These are phyloP conservation scores for Fraxinus nigra DNA, from an alignment of 305 asterid genomes.

Conservation along the genomic window DNA sequence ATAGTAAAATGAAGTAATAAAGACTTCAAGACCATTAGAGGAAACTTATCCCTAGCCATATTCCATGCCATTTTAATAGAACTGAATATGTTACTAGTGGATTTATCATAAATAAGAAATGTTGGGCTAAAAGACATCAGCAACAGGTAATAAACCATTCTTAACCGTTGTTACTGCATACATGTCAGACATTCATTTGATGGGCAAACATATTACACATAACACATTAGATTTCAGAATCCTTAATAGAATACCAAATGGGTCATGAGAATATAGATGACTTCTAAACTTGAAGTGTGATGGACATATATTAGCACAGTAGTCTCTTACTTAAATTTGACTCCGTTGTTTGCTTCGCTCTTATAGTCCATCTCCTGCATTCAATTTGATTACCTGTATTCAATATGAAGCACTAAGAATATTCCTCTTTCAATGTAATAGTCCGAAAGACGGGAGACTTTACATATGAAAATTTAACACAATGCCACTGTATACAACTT, in stretches of 20 bases:
- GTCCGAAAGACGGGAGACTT: slow-evolving; percentile 21
- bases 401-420: slow-evolving; percentile 94
- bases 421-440: slow-evolving; percentile 43
- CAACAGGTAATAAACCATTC: background rate
- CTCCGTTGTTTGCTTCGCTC: slow-evolving; percentile 84
- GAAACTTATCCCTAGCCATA: background rate
- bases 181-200: background rate
- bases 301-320: slow-evolving; percentile 12
- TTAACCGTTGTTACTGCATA: background rate
- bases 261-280: background rate
- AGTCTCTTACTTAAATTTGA: slow-evolving; percentile 68
- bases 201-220: background rate
- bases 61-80: background rate
- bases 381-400: slow-evolving; percentile 97
- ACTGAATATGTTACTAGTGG: background rate
- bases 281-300: slow-evolving; percentile 14
- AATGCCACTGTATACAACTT: background rate
- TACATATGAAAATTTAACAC: slow-evolving; percentile 16
- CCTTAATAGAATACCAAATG: background rate
- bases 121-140: background rate
- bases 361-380: slow-evolving; percentile 99
- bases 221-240: slow-evolving; percentile 10
- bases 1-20: background rate
- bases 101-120: background rate
- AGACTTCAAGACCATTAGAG: background rate